Evolutionary conservation across 805 yeast genomes (phyloP), one percentile per base, ranked within the genome.

Genomic region (Scheffersomyces coipomensis): DNA sequence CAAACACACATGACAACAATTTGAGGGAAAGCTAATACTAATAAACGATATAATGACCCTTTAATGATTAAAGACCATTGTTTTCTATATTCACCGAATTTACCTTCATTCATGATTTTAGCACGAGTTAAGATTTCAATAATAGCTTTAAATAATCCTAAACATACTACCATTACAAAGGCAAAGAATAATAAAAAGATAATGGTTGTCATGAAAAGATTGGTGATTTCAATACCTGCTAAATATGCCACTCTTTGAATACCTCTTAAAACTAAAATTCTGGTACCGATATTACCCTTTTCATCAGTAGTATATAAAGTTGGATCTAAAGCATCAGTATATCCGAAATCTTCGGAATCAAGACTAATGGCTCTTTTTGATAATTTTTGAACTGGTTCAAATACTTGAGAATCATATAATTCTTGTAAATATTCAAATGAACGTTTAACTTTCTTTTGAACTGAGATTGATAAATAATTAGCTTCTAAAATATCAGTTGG

Each of bases 241-340:
- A 83, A 64, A 58, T 71, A 93, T 0, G 97, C 82, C 5, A 91
- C 97, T 66, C 99, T 82, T 62, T 88, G 88, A 44, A 93, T 83
- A 49, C 99, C 99, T 57, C 96, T 79, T 38, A 93, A 67, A 27
- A 91, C 82, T 52, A 93, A 71, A 31, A 88, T 88, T 53, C 83
- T 85, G 5, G 84, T 67, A 2, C 83, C 64, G 34, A 84, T 62
- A 29, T 75, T 67, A 43, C 77, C 77, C 46, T 77, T 77, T 60
- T 91, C 96, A 60, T 83, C 68, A 7, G 83, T 77, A n/a, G 88
- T 79, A 60, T 85, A 86, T 29, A 84, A 52, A 3, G 60, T 46
- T 2, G 74, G 49, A 48, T 74, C 69, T 39, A 81, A 64, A 23
- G 37, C 39, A 43, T 69, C 74, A 34, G 61, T 42, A 40, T 58